phyloP scores from a whole-genome alignment of 495 filamentous ascomycete species.

The Rusavskia elegans region DNA sequence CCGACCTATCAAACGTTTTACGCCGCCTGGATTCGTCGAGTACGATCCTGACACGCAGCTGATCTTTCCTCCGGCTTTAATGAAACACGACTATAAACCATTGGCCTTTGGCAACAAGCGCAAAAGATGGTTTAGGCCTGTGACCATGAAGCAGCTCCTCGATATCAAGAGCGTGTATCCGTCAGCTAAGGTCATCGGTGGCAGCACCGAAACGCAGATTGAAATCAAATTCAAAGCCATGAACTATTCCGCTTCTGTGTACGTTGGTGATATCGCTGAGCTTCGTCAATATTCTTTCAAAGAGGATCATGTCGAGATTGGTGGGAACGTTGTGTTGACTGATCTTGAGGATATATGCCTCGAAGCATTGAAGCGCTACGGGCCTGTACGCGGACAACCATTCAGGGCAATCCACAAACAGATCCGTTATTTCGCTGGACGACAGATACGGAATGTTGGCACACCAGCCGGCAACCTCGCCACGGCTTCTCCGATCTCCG shows the following conservation, averaged over 20 bases:
- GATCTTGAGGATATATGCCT: constrained; percentile 38
- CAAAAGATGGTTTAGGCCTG: constrained; percentile 86
- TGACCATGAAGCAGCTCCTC: constrained; percentile 71
- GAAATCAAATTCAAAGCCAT: constrained; percentile 96
- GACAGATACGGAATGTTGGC: constrained; percentile 93
- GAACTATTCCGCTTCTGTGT: constrained; percentile 80
- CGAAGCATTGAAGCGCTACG: constrained; percentile 69
- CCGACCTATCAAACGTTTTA: constrained; percentile 50
- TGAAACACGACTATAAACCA: constrained; percentile 65
- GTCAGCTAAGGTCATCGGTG: constrained; percentile 83
- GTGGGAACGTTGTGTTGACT: constrained; percentile 76
- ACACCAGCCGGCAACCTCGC: constrained; percentile 92
- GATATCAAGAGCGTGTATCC: constrained; percentile 81
- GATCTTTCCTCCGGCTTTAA: constrained; percentile 78
- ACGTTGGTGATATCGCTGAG: constrained; percentile 84
- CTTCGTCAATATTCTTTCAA: constrained; percentile 63
- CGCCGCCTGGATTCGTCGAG: constrained; percentile 75
- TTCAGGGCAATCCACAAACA: constrained; percentile 35
- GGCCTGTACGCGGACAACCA: constrained; percentile 47
- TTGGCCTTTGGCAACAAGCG: constrained; percentile 86
- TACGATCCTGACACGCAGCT: constrained; percentile 86
- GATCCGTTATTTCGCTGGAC: constrained; percentile 75
- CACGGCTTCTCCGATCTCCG: constrained; percentile 90
- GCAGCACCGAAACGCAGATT: constrained; percentile 93
- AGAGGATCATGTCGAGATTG: constrained; percentile 70